phyloP scores from a whole-genome alignment of 805 yeast genomes.

The Wickerhamomyces mucosus region DNA sequence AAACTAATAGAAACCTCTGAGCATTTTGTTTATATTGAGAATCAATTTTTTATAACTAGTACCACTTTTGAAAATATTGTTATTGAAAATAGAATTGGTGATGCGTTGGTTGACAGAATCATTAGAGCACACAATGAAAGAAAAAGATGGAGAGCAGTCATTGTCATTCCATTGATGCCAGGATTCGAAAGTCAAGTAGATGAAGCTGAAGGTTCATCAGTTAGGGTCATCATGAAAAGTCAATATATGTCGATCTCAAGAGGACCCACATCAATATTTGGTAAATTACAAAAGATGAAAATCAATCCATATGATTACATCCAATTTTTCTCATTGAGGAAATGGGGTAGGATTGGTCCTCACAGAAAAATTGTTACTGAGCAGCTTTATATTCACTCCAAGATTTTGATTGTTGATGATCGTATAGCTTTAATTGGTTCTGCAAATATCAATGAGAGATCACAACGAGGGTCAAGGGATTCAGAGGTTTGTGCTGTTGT shows the following conservation, averaged over 20 bases:
- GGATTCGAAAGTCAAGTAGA: conserved; percentile 94
- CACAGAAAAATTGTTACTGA: conserved; percentile 70
- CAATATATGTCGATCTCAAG: conserved; percentile 90
- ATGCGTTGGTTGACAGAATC: conserved; percentile 95
- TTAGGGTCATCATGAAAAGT: conserved; percentile 92
- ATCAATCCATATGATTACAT: conserved; percentile 87
- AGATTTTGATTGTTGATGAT: conserved; percentile 86
- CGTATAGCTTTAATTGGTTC: conserved; percentile 91
- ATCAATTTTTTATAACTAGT: conserved; percentile 91
- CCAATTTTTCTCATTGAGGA: conserved; percentile 83
- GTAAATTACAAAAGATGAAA: conserved; percentile 66
- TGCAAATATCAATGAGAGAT: conserved; percentile 94
- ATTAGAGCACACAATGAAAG: conserved; percentile 75
- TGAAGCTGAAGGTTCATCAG: conserved; percentile 88
- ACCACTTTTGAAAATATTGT: conserved; percentile 76
- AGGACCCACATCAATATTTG: conserved; percentile 82
- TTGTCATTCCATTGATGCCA: conserved; percentile 93
- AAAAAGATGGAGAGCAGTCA: conserved; percentile 80
- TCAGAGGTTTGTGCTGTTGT: conserved; percentile 89
- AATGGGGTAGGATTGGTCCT: conserved; percentile 91
- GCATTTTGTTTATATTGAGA: conserved; percentile 89
- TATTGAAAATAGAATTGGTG: conserved; percentile 84
- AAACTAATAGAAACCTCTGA: conserved; percentile 85
- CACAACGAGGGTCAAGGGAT: conserved; percentile 90
- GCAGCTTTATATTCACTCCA: conserved; percentile 90